Evolutionary conservation across 176 grass and related monocot species (phyloP).

Genomic region (Alopecurus myosuroides): DNA sequence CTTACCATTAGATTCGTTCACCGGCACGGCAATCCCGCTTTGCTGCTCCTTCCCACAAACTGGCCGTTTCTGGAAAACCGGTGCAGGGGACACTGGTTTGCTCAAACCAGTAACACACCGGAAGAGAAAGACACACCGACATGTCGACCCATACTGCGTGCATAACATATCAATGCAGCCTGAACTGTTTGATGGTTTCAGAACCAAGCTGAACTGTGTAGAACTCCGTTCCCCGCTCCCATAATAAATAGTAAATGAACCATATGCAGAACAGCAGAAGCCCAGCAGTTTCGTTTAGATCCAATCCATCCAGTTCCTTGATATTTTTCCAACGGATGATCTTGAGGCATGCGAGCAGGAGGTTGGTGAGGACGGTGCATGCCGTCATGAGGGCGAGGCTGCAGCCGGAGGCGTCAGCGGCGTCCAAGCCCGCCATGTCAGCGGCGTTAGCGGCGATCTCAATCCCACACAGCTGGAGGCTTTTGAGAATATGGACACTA

Average conservation of each 20-base stretch:
- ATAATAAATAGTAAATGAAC: not conserved
- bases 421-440: too few relatives aligned
- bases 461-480: too few relatives aligned
- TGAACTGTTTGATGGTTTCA: not conserved
- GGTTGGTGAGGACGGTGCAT: conserved; percentile 19
- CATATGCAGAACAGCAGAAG: fast-evolving
- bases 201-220: not conserved
- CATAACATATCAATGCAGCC: not conserved
- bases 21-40: too few relatives aligned
- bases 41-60: too few relatives aligned
- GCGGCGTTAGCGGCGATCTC: too few relatives aligned
- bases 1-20: too few relatives aligned
- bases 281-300: not conserved
- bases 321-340: not conserved
- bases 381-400: conserved; percentile 17
- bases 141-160: too few relatives aligned
- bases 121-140: too few relatives aligned
- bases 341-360: conserved; percentile 30
- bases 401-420: not conserved
- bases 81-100: too few relatives aligned
- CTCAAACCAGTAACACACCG: too few relatives aligned
- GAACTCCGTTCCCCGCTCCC: not conserved
- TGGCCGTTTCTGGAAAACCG: too few relatives aligned
- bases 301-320: not conserved
- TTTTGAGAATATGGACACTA: too few relatives aligned